phyloP scores from a whole-genome alignment of 306 rosid species.

The Ormosia emarginata region DNA sequence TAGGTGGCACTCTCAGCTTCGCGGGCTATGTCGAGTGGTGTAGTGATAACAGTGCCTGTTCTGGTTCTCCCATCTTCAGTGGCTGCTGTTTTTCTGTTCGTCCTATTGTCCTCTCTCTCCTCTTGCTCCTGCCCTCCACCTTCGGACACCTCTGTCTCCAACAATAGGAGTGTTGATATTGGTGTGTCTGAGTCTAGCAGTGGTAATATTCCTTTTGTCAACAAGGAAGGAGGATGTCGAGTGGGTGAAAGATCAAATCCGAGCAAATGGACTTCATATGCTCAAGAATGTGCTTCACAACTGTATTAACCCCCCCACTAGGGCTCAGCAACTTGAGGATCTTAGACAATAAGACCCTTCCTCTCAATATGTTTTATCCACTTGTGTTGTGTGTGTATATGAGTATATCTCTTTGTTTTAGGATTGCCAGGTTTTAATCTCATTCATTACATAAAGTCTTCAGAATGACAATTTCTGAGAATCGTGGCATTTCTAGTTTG shows the following conservation, averaged over 20 bases:
- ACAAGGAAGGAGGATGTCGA: conserved; percentile 72
- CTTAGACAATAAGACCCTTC: conserved; percentile 50
- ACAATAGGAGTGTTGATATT: background rate
- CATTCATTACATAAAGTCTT: background rate
- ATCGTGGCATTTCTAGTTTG: background rate
- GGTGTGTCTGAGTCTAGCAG: background rate
- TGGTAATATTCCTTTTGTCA: background rate
- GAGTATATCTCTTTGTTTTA: background rate
- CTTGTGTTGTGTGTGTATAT: background rate
- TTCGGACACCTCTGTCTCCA: conserved; percentile 7
- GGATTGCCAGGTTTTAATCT: background rate
- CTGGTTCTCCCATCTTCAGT: conserved; percentile 46
- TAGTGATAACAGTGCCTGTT: too few species aligned
- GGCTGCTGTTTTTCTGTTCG: conserved; percentile 61
- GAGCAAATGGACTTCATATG: conserved; percentile 74
- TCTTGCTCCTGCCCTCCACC: conserved; percentile 66
- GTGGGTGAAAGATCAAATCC: conserved; percentile 84
- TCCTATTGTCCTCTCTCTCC: conserved; percentile 68
- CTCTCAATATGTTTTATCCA: background rate
- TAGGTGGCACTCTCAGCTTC: too few species aligned
- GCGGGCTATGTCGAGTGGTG: too few species aligned
- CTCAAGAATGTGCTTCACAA: conserved; percentile 81
- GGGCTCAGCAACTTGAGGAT: conserved; percentile 87
- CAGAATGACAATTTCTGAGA: background rate
- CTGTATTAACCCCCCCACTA: conserved; percentile 83